Base-by-base conservation (phyloP, 2,329 filamentous ascomycete genomes). In the Dactylonectria estremocensis region DNA sequence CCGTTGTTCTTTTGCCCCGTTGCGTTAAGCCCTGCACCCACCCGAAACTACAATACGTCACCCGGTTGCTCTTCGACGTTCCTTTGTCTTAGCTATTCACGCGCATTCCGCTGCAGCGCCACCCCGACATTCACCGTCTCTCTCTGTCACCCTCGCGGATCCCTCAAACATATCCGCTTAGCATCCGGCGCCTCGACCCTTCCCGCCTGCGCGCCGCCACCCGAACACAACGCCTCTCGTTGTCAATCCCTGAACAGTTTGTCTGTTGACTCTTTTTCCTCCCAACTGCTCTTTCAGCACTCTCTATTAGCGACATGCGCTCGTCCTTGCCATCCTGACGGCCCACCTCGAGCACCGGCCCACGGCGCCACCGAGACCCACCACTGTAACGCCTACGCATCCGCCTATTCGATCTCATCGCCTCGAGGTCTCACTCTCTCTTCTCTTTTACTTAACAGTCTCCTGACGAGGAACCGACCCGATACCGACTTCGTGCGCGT, bases 1-100 rank as follows among this genome's bases (percentile, higher is more conserved):
- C 66, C 65, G 60, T 74, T 66, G 40, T 28, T 75, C 71, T 65
- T 56, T 74, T 72, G 52, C 53, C 49, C 37, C 67, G 69, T 76
- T 72, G 68, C 62, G 64, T 68, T 73, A 61, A 49, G 48, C 22
- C 53, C 31, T 57, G 40, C 55, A 45, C 56, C 45, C 61, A 46
- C 33, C 46, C n/a, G 57, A 55, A 33, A 55, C 50, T 61, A 73
- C 68, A 74, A 68, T 64, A 69, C 60, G 57, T 57, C 45, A 50
- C 58, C 49, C 24, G 35, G 20, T 69, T 59, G 60, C 61, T 50
- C 61, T 59, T 35, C 11, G 18, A 13, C 3, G 31, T 63, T 54
- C 37, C 45, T 43, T 64, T 57, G 48, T 56, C 37, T 18, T 48
- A 16, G 40, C 16, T 16, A 45, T 22, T 53, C 50, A 31, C 50